Evolutionary conservation across 139 green algal genomes (phyloP).

Genomic region (Zygnema cylindricum): DNA sequence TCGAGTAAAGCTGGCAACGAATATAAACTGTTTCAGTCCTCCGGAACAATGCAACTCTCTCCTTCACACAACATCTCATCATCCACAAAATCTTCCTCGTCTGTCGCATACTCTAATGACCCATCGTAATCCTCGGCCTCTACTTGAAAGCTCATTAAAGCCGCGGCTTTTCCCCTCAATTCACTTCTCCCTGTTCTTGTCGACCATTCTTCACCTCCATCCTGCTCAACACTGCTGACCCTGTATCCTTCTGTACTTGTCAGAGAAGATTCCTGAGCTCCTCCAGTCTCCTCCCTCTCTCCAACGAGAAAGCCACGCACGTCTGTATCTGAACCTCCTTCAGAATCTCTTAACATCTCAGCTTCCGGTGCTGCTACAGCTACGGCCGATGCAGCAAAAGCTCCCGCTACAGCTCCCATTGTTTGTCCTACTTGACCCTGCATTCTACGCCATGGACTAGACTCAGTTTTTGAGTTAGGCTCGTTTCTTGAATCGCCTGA

Average conservation of each 20-base stretch:
- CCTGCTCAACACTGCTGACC: not conserved
- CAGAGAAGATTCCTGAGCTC: not conserved
- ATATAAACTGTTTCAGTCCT: no score
- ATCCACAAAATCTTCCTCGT: not conserved
- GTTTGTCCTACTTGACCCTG: not conserved
- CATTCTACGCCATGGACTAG: not conserved
- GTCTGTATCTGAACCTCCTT: no score
- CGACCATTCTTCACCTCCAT: not conserved
- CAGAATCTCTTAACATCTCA: not conserved
- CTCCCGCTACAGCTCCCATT: not conserved
- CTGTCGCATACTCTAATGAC: not conserved
- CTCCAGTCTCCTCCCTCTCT: not conserved
- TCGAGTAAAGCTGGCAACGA: no score
- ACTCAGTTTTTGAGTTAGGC: not conserved
- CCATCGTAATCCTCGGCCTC: slow-evolving; percentile 10
- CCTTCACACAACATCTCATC: not conserved
- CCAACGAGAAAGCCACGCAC: not conserved
- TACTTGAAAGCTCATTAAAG: no score
- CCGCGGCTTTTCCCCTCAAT: not conserved
- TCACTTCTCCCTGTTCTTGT: not conserved
- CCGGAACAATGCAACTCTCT: not conserved
- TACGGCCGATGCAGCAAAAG: not conserved
- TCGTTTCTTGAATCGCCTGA: not conserved
- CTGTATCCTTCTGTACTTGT: not conserved
- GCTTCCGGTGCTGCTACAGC: not conserved